phyloP scores from a whole-genome alignment of 306 rosid species.

The Parietaria judaica region DNA sequence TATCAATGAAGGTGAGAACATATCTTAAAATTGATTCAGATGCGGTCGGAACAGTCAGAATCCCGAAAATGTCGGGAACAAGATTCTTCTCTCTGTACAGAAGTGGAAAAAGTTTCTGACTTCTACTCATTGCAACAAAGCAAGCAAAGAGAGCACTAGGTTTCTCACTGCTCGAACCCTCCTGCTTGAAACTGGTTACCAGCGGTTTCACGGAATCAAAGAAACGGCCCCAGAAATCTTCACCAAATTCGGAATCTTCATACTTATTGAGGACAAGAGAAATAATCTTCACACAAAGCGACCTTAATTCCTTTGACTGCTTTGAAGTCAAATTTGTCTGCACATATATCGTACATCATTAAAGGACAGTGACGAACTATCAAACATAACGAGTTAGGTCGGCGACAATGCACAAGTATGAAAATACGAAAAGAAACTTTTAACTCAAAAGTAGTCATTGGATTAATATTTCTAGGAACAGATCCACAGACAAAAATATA shows the following conservation, averaged over 20 bases:
- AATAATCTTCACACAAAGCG: conserved; percentile 68
- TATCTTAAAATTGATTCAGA: conserved; percentile 60
- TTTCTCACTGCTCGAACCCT: conserved; percentile 81
- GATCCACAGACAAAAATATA: too few species aligned
- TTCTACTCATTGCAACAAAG: conserved; percentile 80
- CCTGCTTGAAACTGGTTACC: conserved; percentile 65
- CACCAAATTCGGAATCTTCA: conserved; percentile 60
- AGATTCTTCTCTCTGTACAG: conserved; percentile 55
- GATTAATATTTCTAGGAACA: too few species aligned
- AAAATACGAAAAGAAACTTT: background rate
- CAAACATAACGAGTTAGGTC: background rate
- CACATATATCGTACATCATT: conserved; percentile 10
- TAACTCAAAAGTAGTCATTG: too few species aligned
- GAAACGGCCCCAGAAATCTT: conserved; percentile 72
- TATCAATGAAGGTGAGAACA: conserved; percentile 73
- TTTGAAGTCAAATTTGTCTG: conserved; percentile 43
- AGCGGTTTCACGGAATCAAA: conserved; percentile 58
- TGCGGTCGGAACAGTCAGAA: conserved; percentile 50
- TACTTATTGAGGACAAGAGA: conserved; percentile 57
- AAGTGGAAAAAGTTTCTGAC: conserved; percentile 49
- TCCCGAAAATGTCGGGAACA: conserved; percentile 73
- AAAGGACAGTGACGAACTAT: too few species aligned
- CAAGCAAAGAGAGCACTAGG: conserved; percentile 91
- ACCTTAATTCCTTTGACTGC: conserved; percentile 87
- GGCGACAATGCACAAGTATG: background rate